These are phyloP conservation scores for Triticum monococcum DNA, from an alignment of 176 grass and related monocot species.

Conservation along the genomic window DNA sequence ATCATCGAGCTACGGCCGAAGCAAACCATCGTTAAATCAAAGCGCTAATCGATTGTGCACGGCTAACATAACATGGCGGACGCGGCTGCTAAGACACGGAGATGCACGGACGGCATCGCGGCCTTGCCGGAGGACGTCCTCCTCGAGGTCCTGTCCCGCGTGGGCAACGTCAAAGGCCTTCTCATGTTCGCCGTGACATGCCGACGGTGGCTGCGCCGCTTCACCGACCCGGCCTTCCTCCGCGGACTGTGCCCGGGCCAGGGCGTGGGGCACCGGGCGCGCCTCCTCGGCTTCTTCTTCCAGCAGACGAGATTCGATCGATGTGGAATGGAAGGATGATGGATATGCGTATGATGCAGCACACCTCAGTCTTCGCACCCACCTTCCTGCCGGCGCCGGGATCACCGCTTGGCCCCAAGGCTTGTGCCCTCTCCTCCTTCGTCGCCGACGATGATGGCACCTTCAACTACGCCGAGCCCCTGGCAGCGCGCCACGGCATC, in stretches of 20 bases:
- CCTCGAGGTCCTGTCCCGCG: neutral
- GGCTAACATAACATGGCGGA: neutral
- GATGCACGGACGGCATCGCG: neutral
- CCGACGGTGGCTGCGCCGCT: neutral
- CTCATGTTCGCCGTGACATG: neutral
- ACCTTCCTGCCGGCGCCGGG: neutral
- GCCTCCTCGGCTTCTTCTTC: neutral
- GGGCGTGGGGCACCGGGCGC: neutral
- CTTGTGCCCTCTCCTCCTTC: too few relatives aligned
- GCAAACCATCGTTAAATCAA: too few relatives aligned
- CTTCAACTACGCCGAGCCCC: neutral
- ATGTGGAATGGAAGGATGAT: neutral
- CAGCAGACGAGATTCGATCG: neutral
- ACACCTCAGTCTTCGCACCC: neutral
- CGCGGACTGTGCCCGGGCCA: neutral
- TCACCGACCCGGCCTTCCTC: constrained; percentile 8
- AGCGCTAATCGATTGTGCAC: too few relatives aligned
- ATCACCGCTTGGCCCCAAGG: neutral
- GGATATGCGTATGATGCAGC: neutral
- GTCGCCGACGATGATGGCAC: too few relatives aligned
- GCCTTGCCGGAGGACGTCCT: neutral
- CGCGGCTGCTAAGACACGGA: neutral
- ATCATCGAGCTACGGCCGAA: too few relatives aligned
- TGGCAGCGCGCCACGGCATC: neutral
- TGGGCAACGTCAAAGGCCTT: neutral